Conservation (phyloP, 306 rosid genomes). For the Dryas drummondii region DNA sequence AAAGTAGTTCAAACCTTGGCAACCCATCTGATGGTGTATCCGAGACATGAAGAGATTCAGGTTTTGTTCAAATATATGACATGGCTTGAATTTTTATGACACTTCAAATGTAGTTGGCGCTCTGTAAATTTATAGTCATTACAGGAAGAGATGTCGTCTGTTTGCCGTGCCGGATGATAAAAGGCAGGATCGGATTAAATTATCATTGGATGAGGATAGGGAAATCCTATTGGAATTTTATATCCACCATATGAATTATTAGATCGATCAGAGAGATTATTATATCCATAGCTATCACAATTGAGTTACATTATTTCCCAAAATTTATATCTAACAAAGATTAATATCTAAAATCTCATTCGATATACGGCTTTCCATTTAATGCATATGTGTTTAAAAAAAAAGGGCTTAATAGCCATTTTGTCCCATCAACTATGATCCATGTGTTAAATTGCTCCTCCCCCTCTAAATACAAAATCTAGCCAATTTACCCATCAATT, state of each 20-base stretch:
- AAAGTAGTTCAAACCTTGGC: slow-evolving; percentile 9
- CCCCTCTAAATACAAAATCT: too few species aligned
- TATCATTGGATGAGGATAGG: background rate
- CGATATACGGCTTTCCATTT: too few species aligned
- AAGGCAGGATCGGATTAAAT: background rate
- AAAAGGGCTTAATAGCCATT: too few species aligned
- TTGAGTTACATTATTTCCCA: too few species aligned
- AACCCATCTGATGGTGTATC: background rate
- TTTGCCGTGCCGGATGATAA: background rate
- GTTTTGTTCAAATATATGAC: background rate
- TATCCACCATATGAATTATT: background rate
- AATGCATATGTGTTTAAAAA: too few species aligned
- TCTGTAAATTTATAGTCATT: background rate
- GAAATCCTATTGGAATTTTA: background rate
- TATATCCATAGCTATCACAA: background rate
- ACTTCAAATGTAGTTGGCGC: background rate
- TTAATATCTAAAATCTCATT: too few species aligned
- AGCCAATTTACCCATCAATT: too few species aligned
- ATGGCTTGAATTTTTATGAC: background rate
- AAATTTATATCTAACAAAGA: too few species aligned
- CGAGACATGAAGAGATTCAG: background rate
- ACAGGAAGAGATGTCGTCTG: background rate
- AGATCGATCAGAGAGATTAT: background rate
- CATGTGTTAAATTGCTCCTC: too few species aligned
- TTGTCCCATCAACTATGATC: too few species aligned